Evolutionary conservation across 2,329 filamentous ascomycete species (phyloP), one percentile per base, ranked within the genome.

Genomic region (Pseudocercospora musae): DNA sequence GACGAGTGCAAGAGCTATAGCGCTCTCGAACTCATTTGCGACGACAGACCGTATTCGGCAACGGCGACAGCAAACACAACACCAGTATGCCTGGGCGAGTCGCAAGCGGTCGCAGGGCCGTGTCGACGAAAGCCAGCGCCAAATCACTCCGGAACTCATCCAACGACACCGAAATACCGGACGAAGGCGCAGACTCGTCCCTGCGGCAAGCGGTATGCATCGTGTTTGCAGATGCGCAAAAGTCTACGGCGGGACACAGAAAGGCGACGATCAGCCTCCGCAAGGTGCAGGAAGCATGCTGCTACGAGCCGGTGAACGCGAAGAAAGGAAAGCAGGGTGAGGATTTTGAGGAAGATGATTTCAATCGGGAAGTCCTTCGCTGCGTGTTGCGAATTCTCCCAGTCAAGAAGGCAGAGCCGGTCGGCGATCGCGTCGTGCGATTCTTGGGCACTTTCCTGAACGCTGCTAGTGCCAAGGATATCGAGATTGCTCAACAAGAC

Each of bases 371-470:
- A 75, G 87, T 98, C 61, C 84, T 88, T 60, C 85, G 95, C 73
- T 97, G 92, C 73, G 84, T 96, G 23, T 77, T 96, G 69, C 85
- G 92, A 59, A 84, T 94, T 56, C 85, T 99, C 81, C 86, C 89
- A 0, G 88, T 98, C 62, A 96, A 94, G 81, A 98, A 97, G 81
- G 89, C 90, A 40, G 95, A 99, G 78, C 83, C 85, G 13, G 93
- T 91, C 1, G 95, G 92, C 23, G 94, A 98, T 75, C 88, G 91
- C 70, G 85, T 90, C 15, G 85, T 98, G 62, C 86, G 90, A 50
- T 99, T 99, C 74, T 79, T 96, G 65, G 92, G 91, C n/a, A 81
- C 92, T 44, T 99, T 96, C 76, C 78, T 99, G 70, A 87, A 87
- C 66, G 85, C 92, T 72, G 82, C 85, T 1, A 80, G 79, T 15